phyloP scores from a whole-genome alignment of 2,329 filamentous ascomycete genomes.

The Aureobasidium subglaciale region DNA sequence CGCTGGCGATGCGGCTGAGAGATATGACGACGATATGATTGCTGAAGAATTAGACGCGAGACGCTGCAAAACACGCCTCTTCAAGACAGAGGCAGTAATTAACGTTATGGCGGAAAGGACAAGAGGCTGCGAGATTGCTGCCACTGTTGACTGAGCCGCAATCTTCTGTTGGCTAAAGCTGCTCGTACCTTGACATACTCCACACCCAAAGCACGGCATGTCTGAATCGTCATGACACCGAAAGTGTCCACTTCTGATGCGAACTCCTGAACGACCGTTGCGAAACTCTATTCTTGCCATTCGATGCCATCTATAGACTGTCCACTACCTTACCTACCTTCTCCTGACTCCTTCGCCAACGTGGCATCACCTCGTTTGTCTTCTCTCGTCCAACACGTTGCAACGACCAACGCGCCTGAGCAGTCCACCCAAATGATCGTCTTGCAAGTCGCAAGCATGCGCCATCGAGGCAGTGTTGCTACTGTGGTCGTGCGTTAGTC shows the following conservation, averaged over 20 bases:
- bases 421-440: background rate
- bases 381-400: background rate
- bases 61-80: too few relatives aligned
- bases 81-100: background rate
- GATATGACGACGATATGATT: background rate
- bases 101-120: background rate
- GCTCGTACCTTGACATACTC: background rate
- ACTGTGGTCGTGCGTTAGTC: too few relatives aligned
- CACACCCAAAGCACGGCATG: background rate
- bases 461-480: background rate
- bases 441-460: background rate
- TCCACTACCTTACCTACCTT: too few relatives aligned
- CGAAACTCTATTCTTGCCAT: background rate
- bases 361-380: background rate
- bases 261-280: conserved; percentile 1
- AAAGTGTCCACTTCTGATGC: too few relatives aligned
- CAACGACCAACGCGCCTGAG: background rate
- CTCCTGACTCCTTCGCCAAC: too few relatives aligned
- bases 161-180: background rate
- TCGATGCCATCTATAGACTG: background rate
- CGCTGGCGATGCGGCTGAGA: background rate
- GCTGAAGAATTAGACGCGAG: background rate
- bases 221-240: background rate
- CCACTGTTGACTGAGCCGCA: background rate
- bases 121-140: background rate